A percentile compares a stretch with the other conserved stretches of the same genome.
phyloP scores from a whole-genome alignment of 1,284 basidiomycete genomes.

The Cryptococcus sp. region DNA sequence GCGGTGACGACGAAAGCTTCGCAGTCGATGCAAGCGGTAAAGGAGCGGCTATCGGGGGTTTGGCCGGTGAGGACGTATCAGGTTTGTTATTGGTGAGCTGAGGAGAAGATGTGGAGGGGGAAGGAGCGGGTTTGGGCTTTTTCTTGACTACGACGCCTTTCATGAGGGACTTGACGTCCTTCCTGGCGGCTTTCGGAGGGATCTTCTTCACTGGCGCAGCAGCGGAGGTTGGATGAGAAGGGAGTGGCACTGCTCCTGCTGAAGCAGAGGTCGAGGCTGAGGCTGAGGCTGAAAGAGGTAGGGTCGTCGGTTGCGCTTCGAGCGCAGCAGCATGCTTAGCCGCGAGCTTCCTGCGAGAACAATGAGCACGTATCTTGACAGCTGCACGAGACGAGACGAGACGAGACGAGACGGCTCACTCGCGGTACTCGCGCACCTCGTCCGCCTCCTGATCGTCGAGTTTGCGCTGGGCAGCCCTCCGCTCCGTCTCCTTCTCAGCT shows the following conservation, averaged over 20 bases:
- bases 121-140: conserved; percentile 33
- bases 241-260: too few species aligned
- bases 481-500: conserved; percentile 73
- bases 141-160: conserved; percentile 54
- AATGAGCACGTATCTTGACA: neutral
- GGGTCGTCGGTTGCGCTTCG: conserved; percentile 6
- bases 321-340: conserved; percentile 26
- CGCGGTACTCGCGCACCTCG: conserved; percentile 74
- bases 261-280: conserved; percentile 2
- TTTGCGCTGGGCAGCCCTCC: conserved; percentile 71
- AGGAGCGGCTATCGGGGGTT: too few species aligned
- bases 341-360: conserved; percentile 29
- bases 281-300: conserved; percentile 7
- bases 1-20: neutral
- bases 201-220: conserved; percentile 18
- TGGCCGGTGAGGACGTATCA: too few species aligned
- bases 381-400: neutral
- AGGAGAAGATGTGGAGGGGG: neutral
- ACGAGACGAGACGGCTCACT: conserved; percentile 59
- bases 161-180: conserved; percentile 49
- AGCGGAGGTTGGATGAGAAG: conserved; percentile 8
- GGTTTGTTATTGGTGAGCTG: neutral
- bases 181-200: conserved; percentile 40
- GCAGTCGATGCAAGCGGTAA: too few species aligned
- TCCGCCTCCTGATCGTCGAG: conserved; percentile 75